A percentile compares a stretch with the other conserved stretches of the same genome.
These are phyloP conservation scores for Paraphoma chrysanthemicola DNA, from an alignment of 2,329 filamentous ascomycete genomes.

Conservation along the genomic window DNA sequence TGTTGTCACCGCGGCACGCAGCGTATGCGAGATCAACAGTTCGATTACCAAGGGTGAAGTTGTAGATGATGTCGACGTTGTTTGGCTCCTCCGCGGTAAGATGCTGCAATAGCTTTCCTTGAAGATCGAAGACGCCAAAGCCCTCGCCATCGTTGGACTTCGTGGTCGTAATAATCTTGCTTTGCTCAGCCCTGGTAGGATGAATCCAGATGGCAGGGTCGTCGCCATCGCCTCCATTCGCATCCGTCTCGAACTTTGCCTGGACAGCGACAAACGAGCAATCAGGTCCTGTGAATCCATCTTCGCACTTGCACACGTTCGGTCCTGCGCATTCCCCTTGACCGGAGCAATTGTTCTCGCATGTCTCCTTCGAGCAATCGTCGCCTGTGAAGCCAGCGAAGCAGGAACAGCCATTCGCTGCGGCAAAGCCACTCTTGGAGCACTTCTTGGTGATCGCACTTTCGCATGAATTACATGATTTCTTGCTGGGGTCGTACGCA, in stretches of 20 bases:
- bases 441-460: slow-evolving; percentile 22
- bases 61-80: slow-evolving; percentile 63
- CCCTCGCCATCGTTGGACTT: slow-evolving; percentile 60
- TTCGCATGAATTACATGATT: slow-evolving; percentile 24
- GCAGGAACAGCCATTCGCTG: slow-evolving; percentile 22
- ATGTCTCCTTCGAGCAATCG: slow-evolving; percentile 28
- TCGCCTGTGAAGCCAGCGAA: slow-evolving; percentile 32
- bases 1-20: slow-evolving; percentile 60
- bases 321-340: slow-evolving; percentile 35
- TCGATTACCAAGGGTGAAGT: slow-evolving; percentile 53
- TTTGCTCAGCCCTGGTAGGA: slow-evolving; percentile 45
- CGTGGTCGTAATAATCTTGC: slow-evolving; percentile 60
- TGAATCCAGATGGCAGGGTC: slow-evolving; percentile 44
- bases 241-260: slow-evolving; percentile 41
- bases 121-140: slow-evolving; percentile 58
- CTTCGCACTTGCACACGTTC: slow-evolving; percentile 33
- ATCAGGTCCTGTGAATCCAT: slow-evolving; percentile 34
- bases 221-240: slow-evolving; percentile 42
- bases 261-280: slow-evolving; percentile 38
- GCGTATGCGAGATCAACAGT: slow-evolving; percentile 59
- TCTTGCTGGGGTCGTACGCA: slow-evolving; percentile 22
- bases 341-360: slow-evolving; percentile 35
- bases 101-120: slow-evolving; percentile 57
- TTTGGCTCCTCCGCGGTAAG: slow-evolving; percentile 58
- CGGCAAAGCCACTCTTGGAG: slow-evolving; percentile 27